phyloP scores from a whole-genome alignment of 2,329 filamentous ascomycete species.

The Hysterium pulicare region DNA sequence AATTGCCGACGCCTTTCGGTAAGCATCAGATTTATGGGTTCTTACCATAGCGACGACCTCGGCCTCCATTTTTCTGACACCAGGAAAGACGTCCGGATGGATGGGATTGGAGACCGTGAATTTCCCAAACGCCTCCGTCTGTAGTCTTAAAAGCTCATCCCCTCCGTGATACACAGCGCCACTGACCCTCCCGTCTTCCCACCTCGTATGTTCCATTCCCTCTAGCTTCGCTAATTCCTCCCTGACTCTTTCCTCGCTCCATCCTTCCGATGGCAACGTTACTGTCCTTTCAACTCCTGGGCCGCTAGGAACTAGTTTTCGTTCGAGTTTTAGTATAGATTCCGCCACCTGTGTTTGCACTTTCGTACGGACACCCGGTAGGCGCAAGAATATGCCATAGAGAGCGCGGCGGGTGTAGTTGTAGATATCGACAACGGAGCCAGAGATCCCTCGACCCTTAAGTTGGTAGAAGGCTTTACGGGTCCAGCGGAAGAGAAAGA shows the following conservation, averaged over 20 bases:
- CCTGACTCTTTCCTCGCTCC: constrained; percentile 73
- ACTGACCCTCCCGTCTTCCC: constrained; percentile 93
- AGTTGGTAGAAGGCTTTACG: constrained; percentile 79
- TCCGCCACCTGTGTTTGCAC: constrained; percentile 82
- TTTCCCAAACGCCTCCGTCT: constrained; percentile 88
- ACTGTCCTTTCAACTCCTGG: constrained; percentile 71
- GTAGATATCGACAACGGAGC: constrained; percentile 74
- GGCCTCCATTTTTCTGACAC: constrained; percentile 98
- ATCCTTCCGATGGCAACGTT: constrained; percentile 76
- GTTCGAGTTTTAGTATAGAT: constrained; percentile 74
- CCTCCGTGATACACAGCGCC: constrained; percentile 97
- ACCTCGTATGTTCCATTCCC: constrained; percentile 87
- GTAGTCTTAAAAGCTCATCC: constrained; percentile 72
- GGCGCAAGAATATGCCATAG: constrained; percentile 81
- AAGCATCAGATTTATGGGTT: too few relatives aligned
- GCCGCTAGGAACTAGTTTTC: constrained; percentile 74
- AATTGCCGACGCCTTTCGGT: too few relatives aligned
- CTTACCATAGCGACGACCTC: constrained; percentile 92
- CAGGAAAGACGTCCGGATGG: constrained; percentile 96
- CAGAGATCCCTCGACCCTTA: constrained; percentile 82
- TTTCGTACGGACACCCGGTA: constrained; percentile 80
- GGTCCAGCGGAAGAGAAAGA: constrained; percentile 81
- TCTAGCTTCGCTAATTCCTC: constrained; percentile 76
- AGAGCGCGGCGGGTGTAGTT: constrained; percentile 65
- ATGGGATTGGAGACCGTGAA: constrained; percentile 97